Conservation (phyloP, 192 early-diverging fungal genomes). For the Funneliformis geosporum region DNA sequence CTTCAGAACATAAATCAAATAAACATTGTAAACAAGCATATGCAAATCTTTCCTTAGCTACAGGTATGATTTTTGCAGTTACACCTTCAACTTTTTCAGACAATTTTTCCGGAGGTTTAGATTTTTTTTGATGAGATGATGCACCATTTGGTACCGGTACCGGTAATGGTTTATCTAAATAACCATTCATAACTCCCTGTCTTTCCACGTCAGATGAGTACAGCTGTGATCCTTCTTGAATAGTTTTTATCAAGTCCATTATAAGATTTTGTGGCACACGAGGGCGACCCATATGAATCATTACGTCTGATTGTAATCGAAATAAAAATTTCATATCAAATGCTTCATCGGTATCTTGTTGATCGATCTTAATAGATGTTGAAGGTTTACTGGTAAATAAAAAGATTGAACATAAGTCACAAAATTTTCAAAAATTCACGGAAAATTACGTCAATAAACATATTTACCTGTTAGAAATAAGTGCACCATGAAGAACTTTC, state of each 20-base stretch:
- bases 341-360: slow-evolving; percentile 65
- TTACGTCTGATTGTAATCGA: slow-evolving; percentile 64
- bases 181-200: slow-evolving; percentile 9
- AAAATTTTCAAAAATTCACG: neutral
- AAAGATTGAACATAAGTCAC: neutral
- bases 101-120: neutral
- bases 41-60: slow-evolving; percentile 67
- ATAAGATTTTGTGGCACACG: slow-evolving; percentile 63
- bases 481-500: slow-evolving; percentile 61
- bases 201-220: slow-evolving; percentile 43
- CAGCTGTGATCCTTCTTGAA: slow-evolving; percentile 53
- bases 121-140: neutral
- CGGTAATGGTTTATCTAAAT: slow-evolving; percentile 10
- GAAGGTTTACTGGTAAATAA: slow-evolving; percentile 48
- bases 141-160: neutral
- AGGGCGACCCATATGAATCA: slow-evolving; percentile 65
- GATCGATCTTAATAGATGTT: slow-evolving; percentile 55
- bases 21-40: slow-evolving; percentile 62
- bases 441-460: neutral
- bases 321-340: slow-evolving; percentile 74
- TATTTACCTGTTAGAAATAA: slow-evolving; percentile 59
- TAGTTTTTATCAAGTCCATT: slow-evolving; percentile 54
- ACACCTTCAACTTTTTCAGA: slow-evolving; percentile 42
- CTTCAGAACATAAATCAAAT: slow-evolving; percentile 64
- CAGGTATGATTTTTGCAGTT: slow-evolving; percentile 60